Conservation (phyloP, 2,329 filamentous ascomycete species). For the Microsporum ferrugineum region DNA sequence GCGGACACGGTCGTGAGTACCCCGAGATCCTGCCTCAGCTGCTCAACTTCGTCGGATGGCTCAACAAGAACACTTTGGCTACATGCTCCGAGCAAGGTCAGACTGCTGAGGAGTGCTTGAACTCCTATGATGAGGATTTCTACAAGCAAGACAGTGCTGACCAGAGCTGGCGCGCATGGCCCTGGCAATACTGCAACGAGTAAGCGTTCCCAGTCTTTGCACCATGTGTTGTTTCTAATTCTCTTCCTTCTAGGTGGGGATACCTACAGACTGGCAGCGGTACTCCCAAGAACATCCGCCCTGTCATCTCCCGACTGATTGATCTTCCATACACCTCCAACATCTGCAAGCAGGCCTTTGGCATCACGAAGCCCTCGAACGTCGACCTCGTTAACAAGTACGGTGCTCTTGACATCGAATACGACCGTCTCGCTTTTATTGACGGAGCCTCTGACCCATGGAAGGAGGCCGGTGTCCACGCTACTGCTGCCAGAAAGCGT, state of each 20-base stretch:
- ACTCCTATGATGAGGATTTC: constrained; percentile 36
- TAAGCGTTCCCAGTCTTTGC: constrained; percentile 10
- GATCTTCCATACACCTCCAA: constrained; percentile 51
- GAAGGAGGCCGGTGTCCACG: constrained; percentile 62
- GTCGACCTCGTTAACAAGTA: constrained; percentile 61
- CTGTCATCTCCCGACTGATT: constrained; percentile 60
- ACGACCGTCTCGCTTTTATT: constrained; percentile 63
- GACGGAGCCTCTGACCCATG: constrained; percentile 73
- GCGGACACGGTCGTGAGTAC: constrained; percentile 37
- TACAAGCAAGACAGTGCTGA: constrained; percentile 36
- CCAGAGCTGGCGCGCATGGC: constrained; percentile 43
- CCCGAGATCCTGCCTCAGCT: constrained; percentile 38
- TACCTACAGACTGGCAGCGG: constrained; percentile 64
- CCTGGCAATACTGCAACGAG: constrained; percentile 46
- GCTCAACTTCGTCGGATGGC: constrained; percentile 48
- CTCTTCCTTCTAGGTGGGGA: constrained; percentile 49
- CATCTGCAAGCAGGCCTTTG: constrained; percentile 58
- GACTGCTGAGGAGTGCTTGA: constrained; percentile 44
- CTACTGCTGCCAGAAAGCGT: constrained; percentile 47
- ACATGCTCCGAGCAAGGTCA: constrained; percentile 26
- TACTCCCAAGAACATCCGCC: constrained; percentile 51
- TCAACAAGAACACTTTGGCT: constrained; percentile 36
- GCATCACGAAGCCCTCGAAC: constrained; percentile 53
- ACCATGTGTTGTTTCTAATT: not conserved
- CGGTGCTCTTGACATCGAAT: constrained; percentile 61